These are phyloP conservation scores for Lodderomyces oxycetoniae DNA, from an alignment of 1,139 yeast species.

Conservation along the genomic window DNA sequence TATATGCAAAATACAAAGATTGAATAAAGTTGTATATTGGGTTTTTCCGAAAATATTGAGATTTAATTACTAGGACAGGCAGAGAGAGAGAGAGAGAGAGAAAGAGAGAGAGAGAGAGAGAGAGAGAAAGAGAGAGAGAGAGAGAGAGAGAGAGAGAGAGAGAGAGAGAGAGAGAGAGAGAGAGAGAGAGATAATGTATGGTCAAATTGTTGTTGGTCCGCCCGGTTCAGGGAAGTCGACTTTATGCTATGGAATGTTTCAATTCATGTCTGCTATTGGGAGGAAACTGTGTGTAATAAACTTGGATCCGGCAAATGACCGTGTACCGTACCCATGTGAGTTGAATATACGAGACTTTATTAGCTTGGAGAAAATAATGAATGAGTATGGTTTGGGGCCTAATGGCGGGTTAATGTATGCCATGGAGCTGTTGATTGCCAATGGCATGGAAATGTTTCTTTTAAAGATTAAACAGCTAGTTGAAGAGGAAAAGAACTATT, in stretches of 20 bases:
- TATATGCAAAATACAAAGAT: too few species aligned
- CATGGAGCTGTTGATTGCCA: constrained; percentile 54
- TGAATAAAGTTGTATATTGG: too few species aligned
- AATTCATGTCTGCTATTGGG: constrained; percentile 90
- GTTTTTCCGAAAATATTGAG: too few species aligned
- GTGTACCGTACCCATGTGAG: constrained; percentile 73
- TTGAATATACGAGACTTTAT: constrained; percentile 86
- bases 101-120: not conserved
- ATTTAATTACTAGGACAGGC: too few species aligned
- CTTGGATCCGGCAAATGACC: constrained; percentile 93
- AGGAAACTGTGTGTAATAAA: constrained; percentile 78
- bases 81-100: not conserved
- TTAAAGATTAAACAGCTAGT: constrained; percentile 50
- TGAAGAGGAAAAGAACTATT: constrained; percentile 54
- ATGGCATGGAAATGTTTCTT: constrained; percentile 48
- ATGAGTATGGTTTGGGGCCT: constrained; percentile 76
- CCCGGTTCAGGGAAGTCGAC: constrained; percentile 98
- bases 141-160: constrained; percentile 1
- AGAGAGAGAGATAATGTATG: constrained; percentile 45
- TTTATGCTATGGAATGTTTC: constrained; percentile 86
- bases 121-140: not conserved
- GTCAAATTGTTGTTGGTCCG: constrained; percentile 93
- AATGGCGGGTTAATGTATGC: constrained; percentile 95
- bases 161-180: constrained; percentile 1
- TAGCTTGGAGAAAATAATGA: constrained; percentile 87